Conservation (phyloP, 345 rosid genomes). For the Populus deltoides region DNA sequence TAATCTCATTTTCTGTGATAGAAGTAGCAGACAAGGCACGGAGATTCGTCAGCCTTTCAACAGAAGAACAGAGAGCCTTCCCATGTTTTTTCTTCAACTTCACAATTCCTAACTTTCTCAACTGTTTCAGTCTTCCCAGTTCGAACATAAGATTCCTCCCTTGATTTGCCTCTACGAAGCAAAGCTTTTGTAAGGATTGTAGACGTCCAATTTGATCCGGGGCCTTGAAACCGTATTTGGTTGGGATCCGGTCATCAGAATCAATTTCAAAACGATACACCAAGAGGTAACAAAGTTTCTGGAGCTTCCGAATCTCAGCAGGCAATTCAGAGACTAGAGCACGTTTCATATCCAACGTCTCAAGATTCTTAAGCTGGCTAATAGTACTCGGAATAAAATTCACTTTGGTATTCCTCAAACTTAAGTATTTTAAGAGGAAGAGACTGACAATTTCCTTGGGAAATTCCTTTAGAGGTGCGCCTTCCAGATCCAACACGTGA, state of each 20-base stretch:
- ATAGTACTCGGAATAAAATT: constrained; percentile 13
- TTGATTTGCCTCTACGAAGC: constrained; percentile 6
- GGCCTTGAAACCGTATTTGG: constrained; percentile 14
- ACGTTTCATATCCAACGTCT: constrained; percentile 28
- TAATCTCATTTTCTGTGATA: constrained; percentile 20
- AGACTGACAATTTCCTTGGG: constrained; percentile 11
- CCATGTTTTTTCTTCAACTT: constrained; percentile 4
- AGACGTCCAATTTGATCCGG: constrained; percentile 15
- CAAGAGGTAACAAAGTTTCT: constrained; percentile 16
- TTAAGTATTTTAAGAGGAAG: constrained; percentile 10
- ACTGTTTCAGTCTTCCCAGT: background rate
- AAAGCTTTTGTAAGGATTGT: background rate
- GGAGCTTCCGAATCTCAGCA: constrained; percentile 12
- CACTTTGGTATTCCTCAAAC: constrained; percentile 17
- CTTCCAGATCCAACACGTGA: constrained; percentile 17
- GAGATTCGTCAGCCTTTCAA: background rate
- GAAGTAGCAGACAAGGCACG: constrained; percentile 29
- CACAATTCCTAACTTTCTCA: constrained; percentile 8
- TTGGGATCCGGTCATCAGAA: background rate
- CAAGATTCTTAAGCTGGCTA: constrained; percentile 21
- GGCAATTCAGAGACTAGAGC: constrained; percentile 16
- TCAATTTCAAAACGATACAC: constrained; percentile 13
- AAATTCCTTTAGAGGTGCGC: constrained; percentile 15
- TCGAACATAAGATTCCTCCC: background rate
- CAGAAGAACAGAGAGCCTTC: constrained; percentile 3